A percentile compares a stretch with the other conserved stretches of the same genome.
Evolutionary conservation across 2,329 filamentous ascomycete species (phyloP).

Genomic region (Hymenoscyphus infarciens): DNA sequence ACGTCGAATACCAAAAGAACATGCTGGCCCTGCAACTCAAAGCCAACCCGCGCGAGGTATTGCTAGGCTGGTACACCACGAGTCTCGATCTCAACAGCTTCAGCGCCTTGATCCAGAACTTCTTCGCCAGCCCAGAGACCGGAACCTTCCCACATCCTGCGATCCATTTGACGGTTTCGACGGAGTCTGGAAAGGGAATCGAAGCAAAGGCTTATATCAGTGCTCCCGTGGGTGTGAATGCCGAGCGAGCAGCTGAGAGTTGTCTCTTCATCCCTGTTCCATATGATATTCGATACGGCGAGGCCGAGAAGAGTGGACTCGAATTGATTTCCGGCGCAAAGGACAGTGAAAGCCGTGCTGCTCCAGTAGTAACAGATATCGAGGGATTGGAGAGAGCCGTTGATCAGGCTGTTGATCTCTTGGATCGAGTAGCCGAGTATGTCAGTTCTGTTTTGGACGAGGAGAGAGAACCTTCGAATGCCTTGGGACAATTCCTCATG

Average conservation of each 20-base stretch:
- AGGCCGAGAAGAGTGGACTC: conserved; percentile 71
- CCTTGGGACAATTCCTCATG: conserved; percentile 91
- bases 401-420: conserved; percentile 81
- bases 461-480: conserved; percentile 83
- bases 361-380: conserved; percentile 78
- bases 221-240: conserved; percentile 88
- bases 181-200: conserved; percentile 82
- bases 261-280: conserved; percentile 97
- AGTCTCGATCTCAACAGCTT: conserved; percentile 97
- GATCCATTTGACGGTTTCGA: conserved; percentile 92
- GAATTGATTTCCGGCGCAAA: conserved; percentile 82
- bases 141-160: conserved; percentile 98
- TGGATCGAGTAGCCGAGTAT: conserved; percentile 88
- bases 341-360: conserved; percentile 70
- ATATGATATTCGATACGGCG: conserved; percentile 86
- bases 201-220: conserved; percentile 93
- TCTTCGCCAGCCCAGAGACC: conserved; percentile 94
- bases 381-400: conserved; percentile 83
- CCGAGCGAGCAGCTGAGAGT: conserved; percentile 91
- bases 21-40: conserved; percentile 95
- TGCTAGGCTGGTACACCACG: conserved; percentile 98
- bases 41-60: conserved; percentile 86
- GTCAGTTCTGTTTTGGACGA: conserved; percentile 93
- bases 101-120: conserved; percentile 98
- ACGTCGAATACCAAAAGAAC: conserved; percentile 99